Base-by-base conservation (phyloP, 345 rosid species). In the Arabis alpina region DNA sequence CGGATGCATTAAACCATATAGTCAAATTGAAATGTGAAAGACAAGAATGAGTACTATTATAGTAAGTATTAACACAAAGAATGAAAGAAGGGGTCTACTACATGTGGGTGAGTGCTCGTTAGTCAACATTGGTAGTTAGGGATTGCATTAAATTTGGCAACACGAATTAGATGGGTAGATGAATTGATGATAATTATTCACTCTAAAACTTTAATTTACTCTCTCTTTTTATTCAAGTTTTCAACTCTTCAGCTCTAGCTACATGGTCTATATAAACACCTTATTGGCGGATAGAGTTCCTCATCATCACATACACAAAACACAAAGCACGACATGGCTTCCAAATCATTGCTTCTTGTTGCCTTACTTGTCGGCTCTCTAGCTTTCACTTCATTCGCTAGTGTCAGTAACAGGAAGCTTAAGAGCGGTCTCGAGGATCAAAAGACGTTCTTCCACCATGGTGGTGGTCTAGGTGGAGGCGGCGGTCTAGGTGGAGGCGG, bases 401-500 rank as follows among this genome's bases (percentile, higher is more conserved):
- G 55, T 37, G 74, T 68, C 39, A 8, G 44, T 40, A 75, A 75
- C 58, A 68, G 78, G 74, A 75, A 75, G 69, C 74, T 75, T 27
- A 61, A 68, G 74, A 61, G 23, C 39, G 69, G 64, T 37, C 64
- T 75, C 56, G 69, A 75, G 37, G 78, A 75, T 61, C 73, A 75
- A 49, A 68, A 75, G 67, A 73, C 77, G 9, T 75, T 75, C 52
- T 68, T 36, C 45, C 74, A 61, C 39, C 64, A 54, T 51, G 11
- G 45, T 19, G 75, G 66, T 1, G 70, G 70, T 1, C 61, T 41
- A 1, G 79, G 69, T 44, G 66, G 62, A 28, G 73, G 69, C 3
- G 79, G 71, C 12, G 68, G 63, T 51, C 14, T 42, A 10, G 74
- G 72, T 1, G 86, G 82, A 14, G 88, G 77, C 1, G 83, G 82